Evolutionary conservation across 2,329 filamentous ascomycete genomes (phyloP), one percentile per base, ranked within the genome.

Genomic region (Pseudogymnoascus sp.): DNA sequence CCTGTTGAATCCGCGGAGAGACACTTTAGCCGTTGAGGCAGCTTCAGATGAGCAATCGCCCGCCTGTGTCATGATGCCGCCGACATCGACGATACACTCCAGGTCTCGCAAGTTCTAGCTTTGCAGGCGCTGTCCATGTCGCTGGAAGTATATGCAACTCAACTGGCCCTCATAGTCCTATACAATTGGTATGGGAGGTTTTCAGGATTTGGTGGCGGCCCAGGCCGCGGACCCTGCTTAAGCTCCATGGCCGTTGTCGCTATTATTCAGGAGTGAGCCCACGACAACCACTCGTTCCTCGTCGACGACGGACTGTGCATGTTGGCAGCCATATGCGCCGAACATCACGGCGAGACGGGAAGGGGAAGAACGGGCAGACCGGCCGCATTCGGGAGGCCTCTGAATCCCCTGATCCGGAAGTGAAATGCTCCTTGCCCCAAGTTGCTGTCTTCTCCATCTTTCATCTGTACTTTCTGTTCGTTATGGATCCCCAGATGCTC

Each of bases 381-480:
- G 25, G 50, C 50, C 50, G 50, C 50, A 56, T 56, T 5, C 8
- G 50, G 50, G 50, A 56, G 50, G 50, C 50, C 28, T 56, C 28
- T 56, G 50, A 56, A 56, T 56, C 50, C 50, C 50, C 50, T 56
- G 50, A 56, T 56, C 50, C 50, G 50, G 50, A 56, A 33, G 50
- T 56, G 50, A 56, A 56, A 12, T 56, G 50, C n/a, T 56, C 50
- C 50, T 56, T 56, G 25, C 50, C 33, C 28, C 28, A 33, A 33
- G 25, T 18, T 56, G 25, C 28, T 56, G 25, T 56, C 50, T 18
- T 18, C 25, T 33, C 50, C 28, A n/a, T 56, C 28, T 31, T 31
- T 33, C 50, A 33, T 56, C 50, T 56, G 50, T 56, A 56, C 50
- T 35, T 56, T 12, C 16, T 35, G 16, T 33, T 56, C 16, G 28